phyloP scores from a whole-genome alignment of 208 protist genomes.

The Strigomonas galati region DNA sequence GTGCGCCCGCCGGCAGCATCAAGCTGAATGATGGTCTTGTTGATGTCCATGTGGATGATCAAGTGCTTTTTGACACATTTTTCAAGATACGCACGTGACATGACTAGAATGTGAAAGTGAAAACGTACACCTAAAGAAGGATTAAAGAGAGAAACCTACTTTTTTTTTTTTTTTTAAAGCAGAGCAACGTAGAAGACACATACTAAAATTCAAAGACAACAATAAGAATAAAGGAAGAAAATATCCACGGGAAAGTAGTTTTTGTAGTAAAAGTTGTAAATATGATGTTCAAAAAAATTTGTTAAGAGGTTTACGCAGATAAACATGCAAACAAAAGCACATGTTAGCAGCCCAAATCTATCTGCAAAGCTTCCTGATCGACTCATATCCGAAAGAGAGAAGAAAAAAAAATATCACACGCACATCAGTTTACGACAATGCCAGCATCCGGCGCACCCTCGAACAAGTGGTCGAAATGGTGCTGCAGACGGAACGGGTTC shows the following conservation, averaged over 20 bases:
- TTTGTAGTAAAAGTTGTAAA: not conserved
- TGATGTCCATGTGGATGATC: conserved; percentile 89
- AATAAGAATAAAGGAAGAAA: too few relatives aligned
- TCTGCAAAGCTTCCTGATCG: not conserved
- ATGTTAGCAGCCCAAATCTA: not conserved
- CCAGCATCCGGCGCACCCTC: too few relatives aligned
- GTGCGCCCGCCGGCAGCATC: conserved; percentile 72
- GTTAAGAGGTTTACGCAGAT: conserved; percentile 10
- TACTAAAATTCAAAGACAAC: too few relatives aligned
- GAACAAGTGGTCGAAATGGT: conserved; percentile 19
- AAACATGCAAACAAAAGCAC: conserved; percentile 9
- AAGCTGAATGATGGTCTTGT: conserved; percentile 87
- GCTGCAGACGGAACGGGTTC: conserved; percentile 49
- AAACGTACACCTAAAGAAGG: not conserved
- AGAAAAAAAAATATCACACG: too few relatives aligned
- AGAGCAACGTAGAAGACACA: not conserved
- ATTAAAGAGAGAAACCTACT: not conserved
- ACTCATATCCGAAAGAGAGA: too few relatives aligned
- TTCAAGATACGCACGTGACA: conserved; percentile 56
- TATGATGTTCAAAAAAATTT: too few relatives aligned
- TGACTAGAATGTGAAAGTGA: conserved; percentile 8
- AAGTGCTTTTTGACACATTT: conserved; percentile 57
- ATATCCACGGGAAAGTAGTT: too few relatives aligned
- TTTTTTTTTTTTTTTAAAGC: not conserved
- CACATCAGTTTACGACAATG: too few relatives aligned